Evolutionary conservation across 106 monocot genomes (phyloP).

Genomic region (Iris macrosiphon): DNA sequence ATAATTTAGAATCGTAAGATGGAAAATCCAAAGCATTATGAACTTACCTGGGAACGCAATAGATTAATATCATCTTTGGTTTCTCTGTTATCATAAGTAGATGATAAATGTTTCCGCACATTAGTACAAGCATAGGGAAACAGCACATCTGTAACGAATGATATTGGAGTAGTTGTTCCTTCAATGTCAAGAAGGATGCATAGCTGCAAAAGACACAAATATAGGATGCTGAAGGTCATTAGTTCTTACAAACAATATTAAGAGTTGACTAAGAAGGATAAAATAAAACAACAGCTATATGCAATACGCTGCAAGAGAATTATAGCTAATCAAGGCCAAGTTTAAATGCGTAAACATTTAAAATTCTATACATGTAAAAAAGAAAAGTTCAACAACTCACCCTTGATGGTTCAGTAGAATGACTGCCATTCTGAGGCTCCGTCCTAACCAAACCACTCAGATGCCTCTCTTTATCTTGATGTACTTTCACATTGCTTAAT

Average conservation of each 20-base stretch:
- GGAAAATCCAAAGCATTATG: background rate
- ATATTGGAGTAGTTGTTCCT: conserved; percentile 97
- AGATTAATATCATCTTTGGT: conserved; percentile 88
- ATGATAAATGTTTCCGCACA: conserved; percentile 78
- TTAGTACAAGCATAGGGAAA: conserved; percentile 93
- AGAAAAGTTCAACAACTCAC: conserved; percentile 22
- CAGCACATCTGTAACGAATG: conserved; percentile 90
- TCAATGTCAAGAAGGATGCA: conserved; percentile 94
- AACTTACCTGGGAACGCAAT: conserved; percentile 69
- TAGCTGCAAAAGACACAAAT: conserved; percentile 33
- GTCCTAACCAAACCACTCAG: conserved; percentile 15
- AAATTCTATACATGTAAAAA: background rate
- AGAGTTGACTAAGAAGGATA: background rate
- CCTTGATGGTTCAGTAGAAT: conserved; percentile 30
- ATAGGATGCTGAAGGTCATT: background rate
- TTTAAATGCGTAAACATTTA: background rate
- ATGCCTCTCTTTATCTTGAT: conserved; percentile 10
- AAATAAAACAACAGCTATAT: background rate
- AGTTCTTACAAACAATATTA: background rate
- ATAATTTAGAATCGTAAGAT: background rate
- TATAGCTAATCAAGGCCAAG: background rate
- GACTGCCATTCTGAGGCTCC: conserved; percentile 26
- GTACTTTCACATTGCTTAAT: conserved; percentile 11
- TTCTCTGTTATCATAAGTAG: conserved; percentile 75
- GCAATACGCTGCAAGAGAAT: background rate